Evolutionary conservation across 2,329 filamentous ascomycete species (phyloP).

Genomic region (Didymella sp.): DNA sequence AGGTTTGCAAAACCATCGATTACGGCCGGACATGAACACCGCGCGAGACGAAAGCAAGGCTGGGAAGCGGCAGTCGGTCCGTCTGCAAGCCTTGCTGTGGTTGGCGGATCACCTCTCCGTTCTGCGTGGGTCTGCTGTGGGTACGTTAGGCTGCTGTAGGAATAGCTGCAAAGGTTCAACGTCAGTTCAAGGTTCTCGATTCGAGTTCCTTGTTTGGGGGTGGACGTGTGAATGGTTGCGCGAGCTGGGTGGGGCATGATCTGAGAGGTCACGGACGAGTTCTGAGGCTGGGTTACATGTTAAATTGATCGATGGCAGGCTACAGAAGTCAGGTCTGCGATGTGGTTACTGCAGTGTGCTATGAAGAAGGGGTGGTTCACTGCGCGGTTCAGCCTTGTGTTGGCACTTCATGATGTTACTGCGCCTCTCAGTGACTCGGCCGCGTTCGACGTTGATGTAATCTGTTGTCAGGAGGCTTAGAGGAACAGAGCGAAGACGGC

Average conservation of each 20-base stretch:
- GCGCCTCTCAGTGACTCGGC: neutral
- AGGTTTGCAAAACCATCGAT: neutral
- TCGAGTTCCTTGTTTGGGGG: neutral
- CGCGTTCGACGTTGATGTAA: neutral
- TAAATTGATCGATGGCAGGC: neutral
- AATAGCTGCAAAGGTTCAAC: neutral
- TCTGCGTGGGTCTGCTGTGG: neutral
- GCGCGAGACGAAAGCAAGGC: neutral
- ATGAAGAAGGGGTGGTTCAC: neutral
- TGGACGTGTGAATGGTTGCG: neutral
- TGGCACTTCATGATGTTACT: neutral
- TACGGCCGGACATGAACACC: neutral
- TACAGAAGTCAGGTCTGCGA: neutral
- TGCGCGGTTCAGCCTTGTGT: neutral
- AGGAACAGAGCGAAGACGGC: conserved; percentile 27
- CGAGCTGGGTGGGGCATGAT: neutral
- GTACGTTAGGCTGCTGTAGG: neutral
- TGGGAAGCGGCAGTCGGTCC: neutral
- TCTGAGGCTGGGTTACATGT: neutral
- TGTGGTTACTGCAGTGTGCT: neutral
- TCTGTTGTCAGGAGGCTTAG: conserved; percentile 7
- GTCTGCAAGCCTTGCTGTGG: neutral
- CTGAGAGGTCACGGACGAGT: neutral
- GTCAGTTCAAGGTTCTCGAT: neutral
- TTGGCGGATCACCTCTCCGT: neutral